Percentiles rank a stretch among this genome's conserved stretches.
Conservation (phyloP, 257 asterid genomes). For the Plectranthus barbatus region DNA sequence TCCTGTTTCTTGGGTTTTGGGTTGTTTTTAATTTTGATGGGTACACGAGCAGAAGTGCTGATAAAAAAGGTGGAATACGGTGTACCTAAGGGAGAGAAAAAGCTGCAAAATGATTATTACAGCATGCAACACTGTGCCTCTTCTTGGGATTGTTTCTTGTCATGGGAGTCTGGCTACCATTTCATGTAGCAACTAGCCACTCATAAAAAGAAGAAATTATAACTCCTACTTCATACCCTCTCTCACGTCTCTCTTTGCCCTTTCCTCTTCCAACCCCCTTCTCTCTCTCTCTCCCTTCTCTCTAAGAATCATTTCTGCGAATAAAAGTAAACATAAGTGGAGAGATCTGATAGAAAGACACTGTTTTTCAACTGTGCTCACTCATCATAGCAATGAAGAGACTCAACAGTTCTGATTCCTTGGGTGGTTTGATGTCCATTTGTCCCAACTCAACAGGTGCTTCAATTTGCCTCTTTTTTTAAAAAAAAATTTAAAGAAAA, state of each 20-base stretch:
- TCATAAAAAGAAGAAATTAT: not conserved
- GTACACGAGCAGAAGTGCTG: slow-evolving; percentile 37
- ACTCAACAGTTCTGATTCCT: slow-evolving; percentile 6
- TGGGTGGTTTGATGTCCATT: slow-evolving; percentile 66
- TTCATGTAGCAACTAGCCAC: slow-evolving; percentile 19
- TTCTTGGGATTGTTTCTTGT: slow-evolving; percentile 39
- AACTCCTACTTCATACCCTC: too few relatives aligned
- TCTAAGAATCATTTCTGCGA: not conserved
- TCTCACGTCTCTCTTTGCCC: too few relatives aligned
- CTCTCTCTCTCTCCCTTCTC: slow-evolving; percentile 5
- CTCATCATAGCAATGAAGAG: slow-evolving; percentile 51
- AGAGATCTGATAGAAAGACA: slow-evolving; percentile 5
- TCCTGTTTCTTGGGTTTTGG: slow-evolving; percentile 14
- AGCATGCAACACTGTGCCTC: slow-evolving; percentile 47
- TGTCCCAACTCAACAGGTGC: slow-evolving; percentile 87
- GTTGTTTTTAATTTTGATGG: slow-evolving; percentile 28
- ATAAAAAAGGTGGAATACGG: too few relatives aligned
- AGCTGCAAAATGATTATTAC: slow-evolving; percentile 23
- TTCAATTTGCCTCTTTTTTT: not conserved
- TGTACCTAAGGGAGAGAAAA: slow-evolving; percentile 33
- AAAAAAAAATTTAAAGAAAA: too few relatives aligned
- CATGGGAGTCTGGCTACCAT: slow-evolving; percentile 23
- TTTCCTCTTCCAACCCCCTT: too few relatives aligned
- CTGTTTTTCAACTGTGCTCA: not conserved
- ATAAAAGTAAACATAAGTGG: not conserved